Conservation (phyloP, 2,329 filamentous ascomycete genomes). For the Penicillium sp. region DNA sequence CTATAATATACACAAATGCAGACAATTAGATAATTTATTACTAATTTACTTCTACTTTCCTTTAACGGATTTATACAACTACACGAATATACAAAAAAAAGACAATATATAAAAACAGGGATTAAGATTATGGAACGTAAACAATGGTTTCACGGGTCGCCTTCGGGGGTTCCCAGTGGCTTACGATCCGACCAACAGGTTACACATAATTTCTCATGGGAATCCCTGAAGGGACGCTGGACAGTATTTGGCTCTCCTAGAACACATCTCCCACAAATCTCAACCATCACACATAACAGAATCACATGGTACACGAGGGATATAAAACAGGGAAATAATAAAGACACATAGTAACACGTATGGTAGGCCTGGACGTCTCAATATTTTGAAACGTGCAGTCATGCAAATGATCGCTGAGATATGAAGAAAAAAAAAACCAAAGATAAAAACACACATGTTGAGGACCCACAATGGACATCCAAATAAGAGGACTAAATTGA, state of each 20-base stretch:
- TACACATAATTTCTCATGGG: conserved; percentile 13
- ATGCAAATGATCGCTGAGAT: conserved; percentile 8
- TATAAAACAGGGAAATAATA: conserved; percentile 16
- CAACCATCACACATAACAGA: conserved; percentile 7
- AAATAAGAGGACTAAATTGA: background rate
- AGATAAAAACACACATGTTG: background rate
- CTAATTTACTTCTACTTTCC: background rate
- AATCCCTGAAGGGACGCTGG: conserved; percentile 13
- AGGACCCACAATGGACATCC: background rate
- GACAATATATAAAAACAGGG: background rate
- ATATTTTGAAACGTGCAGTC: background rate
- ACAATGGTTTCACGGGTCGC: conserved; percentile 14
- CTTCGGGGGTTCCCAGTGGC: background rate
- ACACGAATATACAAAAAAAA: background rate
- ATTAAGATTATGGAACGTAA: conserved; percentile 6
- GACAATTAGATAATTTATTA: background rate
- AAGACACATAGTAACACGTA: conserved; percentile 5
- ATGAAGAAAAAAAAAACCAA: background rate
- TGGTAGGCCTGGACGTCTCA: background rate
- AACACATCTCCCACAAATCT: background rate
- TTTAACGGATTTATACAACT: too few relatives aligned
- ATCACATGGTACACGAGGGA: conserved; percentile 14
- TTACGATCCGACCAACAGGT: conserved; percentile 8
- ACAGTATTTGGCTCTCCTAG: background rate
- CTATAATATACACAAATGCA: background rate